Base-by-base conservation (phyloP, 768 basidiomycete species). In the Sarcodon aspratus region DNA sequence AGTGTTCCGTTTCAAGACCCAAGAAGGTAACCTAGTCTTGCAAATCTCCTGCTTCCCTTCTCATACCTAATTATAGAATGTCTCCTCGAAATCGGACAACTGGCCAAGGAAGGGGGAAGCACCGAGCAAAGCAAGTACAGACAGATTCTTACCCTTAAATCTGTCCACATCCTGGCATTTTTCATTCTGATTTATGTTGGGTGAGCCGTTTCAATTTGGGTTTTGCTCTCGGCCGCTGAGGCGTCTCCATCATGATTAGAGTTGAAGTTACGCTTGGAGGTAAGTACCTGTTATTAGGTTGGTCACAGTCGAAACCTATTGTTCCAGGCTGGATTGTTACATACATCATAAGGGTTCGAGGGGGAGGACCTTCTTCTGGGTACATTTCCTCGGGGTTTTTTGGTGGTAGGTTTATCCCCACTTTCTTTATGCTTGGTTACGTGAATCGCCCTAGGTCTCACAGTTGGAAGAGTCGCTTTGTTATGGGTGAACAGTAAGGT, bases 1-100 rank as follows among this genome's bases (percentile, higher is more conserved):
- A 2, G 75, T 85, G 3, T 91, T 93, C 64, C 72, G 77, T n/a
- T 63, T 84, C 45, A 80, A 78, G 58, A 71, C 63, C 0, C 85
- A 88, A 58, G 80, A 89, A 57, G 80, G 88, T 82, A 44, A 13
- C 65, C 54, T 15, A 6, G 15, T 46, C 7, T 53, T 13, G 53
- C 47, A 44, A n/a, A 0, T 45, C 34, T n/a, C 32, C 9, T 15
- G 10, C 12, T 43, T 9, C 40, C 40, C 12, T 10, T 13, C 2
- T 32, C 10, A 54, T 33, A 57, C 33, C 18, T 33, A 7, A 6
- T 21, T 12, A 33, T 35, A 85, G 82, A 77, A 48, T 79, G 75
- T 54, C 64, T 82, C 13, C 52, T 57, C 1, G 61, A 74, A 52
- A 76, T 78, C 10, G 82, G 82, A 7, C 73, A 80, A 52, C 56